Evolutionary conservation across 1,139 yeast species (phyloP), one percentile per base, ranked within the genome.

Genomic region (Scheffersomyces quercinus): DNA sequence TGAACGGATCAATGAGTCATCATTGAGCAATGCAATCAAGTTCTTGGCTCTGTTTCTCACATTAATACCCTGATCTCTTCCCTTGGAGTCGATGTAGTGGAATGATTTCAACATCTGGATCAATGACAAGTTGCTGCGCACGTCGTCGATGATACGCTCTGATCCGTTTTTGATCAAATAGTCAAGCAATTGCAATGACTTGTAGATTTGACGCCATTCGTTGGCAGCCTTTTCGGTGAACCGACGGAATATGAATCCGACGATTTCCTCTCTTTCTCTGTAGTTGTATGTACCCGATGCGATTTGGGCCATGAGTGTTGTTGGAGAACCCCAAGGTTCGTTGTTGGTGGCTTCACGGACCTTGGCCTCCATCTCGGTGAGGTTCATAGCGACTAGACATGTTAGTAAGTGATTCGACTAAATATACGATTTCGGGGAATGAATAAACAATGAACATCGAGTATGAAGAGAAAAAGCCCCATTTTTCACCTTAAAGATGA

Each of bases 281-380:
- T 87, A 87, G 66, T 88, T 88, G 67, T 88, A 88, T 5, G 99
- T 93, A 2, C 96, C 98, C 29, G 90, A 87, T 5, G 99, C 95
- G 56, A 95, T 93, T 61, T 90, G 95, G 49, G 85, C 87, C 98
- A 95, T 93, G 60, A 88, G 70, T 2, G 96, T 81, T 4, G 95
- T 80, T 2, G 96, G 83, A 3, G 97, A 95, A n/a, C 99, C 99
- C 99, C 99, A 93, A 2, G 99, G 99, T 66, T 93, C 99, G 63
- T 93, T 93, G 64, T 93, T 93, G 44, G 99, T 93, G 38, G 98
- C 98, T 65, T 93, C 98, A 50, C 99, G 83, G 15, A 90, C 99
- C 66, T 88, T 90, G 38, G 96, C 86, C 68, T 93, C 99, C 85
- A 88, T 90, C 53, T 89, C 97, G 10, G 97, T 88, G 65, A 88